Base-by-base conservation (phyloP, 1,284 basidiomycete genomes). In the Ustilago curta region DNA sequence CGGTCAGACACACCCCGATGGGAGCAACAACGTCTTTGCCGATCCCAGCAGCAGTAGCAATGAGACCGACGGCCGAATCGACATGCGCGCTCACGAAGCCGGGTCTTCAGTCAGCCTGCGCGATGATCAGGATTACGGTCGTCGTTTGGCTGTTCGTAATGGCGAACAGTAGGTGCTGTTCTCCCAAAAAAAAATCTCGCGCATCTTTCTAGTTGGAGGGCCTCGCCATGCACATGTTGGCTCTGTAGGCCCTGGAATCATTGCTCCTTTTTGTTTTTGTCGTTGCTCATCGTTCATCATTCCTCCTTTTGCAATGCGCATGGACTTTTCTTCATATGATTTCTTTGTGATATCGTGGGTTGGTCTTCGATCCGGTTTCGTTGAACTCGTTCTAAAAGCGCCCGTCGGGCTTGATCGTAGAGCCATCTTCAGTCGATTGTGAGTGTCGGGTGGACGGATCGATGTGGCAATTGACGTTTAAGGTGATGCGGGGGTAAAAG, bases 71-170 rank as follows among this genome's bases (percentile, higher is more conserved):
- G 69, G 65, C 2, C 54, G 77, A 21, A 72, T 79, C 45, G 75
- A 79, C 32, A 69, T 70, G 68, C 59, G 59, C 3, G 63, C 67
- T 23, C 69, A 75, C 43, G 67, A 68, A 8, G 59, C 59, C 16
- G 77, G 75, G 7, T 66, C 61, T 21, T 42, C 76, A 4, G 59
- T 65, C 47, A 70, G 66, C 44, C 61, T 80, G 19, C 31, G 71
- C 3, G 78, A 80, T 57, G 78, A 77, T 52, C 77, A 79, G 59
- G 78, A 80, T 27, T 80, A 80, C 57, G 70, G 70, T 19, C 65
- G 78, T 35, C 72, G 70, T 21, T 50, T 80, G 21, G 67, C 75
- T 12, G 77, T 79, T 40, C 65, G 67, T 14, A 78, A 78, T 27
- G 69, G 53, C 23, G 62, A 62, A n/a, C 37, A 60, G 44, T 65